Evolutionary conservation across 2,329 filamentous ascomycete species (phyloP), one percentile per base, ranked within the genome.

Genomic region (Paecilomyces sp.): DNA sequence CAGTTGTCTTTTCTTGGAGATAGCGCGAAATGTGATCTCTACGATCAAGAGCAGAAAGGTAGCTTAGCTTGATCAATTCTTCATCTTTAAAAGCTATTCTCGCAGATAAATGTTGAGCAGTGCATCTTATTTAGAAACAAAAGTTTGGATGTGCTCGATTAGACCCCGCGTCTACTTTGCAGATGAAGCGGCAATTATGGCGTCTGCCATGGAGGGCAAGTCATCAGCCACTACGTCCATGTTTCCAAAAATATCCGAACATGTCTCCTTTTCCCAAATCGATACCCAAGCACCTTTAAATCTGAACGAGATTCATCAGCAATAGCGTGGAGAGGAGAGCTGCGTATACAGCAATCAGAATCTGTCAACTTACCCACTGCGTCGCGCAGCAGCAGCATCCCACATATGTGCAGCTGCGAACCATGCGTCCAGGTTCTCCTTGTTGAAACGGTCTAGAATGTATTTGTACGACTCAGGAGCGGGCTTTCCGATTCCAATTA

Each of bases 401-500:
- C 68, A 70, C 67, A 69, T 67, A 62, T 70, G 68, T 31, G 65
- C 68, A 1, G 68, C 69, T 34, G 69, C 69, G 66, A 71, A 71
- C 69, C 69, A 71, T 34, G 67, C 66, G 41, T 60, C 59, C 34
- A 36, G 34, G 53, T 58, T 64, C 6, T 66, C 61, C 25, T 58
- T 55, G 22, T 57, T 61, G 34, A 71, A 52, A 31, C 55, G 64
- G 25, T 64, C 63, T 54, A 69, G 55, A 30, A 70, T 57, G 3
- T 66, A 67, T 18, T 54, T 57, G 62, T 70, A 71, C 12, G 68
- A 66, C 1, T 47, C 58, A 4, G 65, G 57, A 55, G 69, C 68
- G 3, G 69, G 69, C 64, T 71, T 71, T 4, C 67, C 69, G 15
- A 71, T 58, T 1, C 69, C 68, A 13, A 54, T 52, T 8, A 60